These are phyloP conservation scores for Nectriaceae sp. DNA, from an alignment of 2,329 filamentous ascomycete genomes.

Conservation along the genomic window DNA sequence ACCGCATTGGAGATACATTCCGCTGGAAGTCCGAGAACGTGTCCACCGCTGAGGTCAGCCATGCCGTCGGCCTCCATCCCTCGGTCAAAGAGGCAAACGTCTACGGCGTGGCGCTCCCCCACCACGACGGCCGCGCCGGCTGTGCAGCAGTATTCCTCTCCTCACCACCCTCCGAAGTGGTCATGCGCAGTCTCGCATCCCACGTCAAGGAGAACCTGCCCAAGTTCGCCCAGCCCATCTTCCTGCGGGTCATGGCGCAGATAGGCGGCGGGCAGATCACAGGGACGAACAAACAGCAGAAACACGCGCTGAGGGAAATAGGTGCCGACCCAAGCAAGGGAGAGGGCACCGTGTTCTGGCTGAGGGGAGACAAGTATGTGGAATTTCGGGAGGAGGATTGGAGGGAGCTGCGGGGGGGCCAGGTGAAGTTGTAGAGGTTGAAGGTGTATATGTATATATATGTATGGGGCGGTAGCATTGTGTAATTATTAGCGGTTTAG, in stretches of 20 bases:
- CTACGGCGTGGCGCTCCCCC: conserved; percentile 77
- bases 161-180: conserved; percentile 40
- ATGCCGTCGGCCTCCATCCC: conserved; percentile 68
- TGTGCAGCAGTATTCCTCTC: conserved; percentile 72
- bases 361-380: conserved; percentile 66
- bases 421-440: conserved; percentile 64
- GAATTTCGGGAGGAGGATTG: conserved; percentile 69
- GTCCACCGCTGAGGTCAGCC: conserved; percentile 79
- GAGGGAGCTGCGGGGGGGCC: conserved; percentile 65
- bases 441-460: neutral
- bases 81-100: conserved; percentile 78
- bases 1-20: conserved; percentile 78
- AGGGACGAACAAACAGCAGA: conserved; percentile 89
- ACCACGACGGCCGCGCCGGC: conserved; percentile 82
- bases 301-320: conserved; percentile 69
- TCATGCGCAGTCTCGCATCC: conserved; percentile 60
- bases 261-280: conserved; percentile 63
- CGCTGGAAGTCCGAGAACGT: conserved; percentile 85
- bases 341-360: conserved; percentile 63
- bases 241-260: conserved; percentile 66
- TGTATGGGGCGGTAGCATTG: too few relatives aligned
- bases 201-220: conserved; percentile 64
- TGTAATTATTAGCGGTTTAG: too few relatives aligned
- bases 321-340: conserved; percentile 67
- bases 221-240: conserved; percentile 75